phyloP scores from a whole-genome alignment of 495 filamentous ascomycete species.

The Talaromyces ruber region DNA sequence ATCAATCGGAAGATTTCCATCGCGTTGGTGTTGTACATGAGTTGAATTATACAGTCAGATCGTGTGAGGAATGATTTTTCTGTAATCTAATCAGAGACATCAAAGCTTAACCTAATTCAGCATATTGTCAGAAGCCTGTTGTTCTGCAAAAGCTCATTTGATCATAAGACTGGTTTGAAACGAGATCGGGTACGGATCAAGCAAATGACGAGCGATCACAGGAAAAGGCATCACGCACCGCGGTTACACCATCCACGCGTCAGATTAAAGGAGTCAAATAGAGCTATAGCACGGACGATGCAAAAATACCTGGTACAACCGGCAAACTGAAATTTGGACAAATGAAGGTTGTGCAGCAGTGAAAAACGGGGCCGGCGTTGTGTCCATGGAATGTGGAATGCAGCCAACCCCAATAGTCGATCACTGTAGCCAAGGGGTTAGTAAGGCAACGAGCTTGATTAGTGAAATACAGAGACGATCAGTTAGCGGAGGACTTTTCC shows the following conservation, averaged over 20 bases:
- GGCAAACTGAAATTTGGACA: not conserved
- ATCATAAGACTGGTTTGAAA: not conserved
- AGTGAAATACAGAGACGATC: not conserved
- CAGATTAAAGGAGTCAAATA: not conserved
- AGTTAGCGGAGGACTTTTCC: not conserved
- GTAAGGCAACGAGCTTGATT: not conserved
- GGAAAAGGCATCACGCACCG: not conserved
- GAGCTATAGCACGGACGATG: not conserved
- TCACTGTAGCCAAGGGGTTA: not conserved
- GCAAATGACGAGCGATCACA: not conserved
- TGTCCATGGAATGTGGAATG: not conserved
- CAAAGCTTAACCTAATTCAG: not conserved
- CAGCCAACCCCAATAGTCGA: not conserved
- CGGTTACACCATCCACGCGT: not conserved
- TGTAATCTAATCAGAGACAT: too few species aligned
- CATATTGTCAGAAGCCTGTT: not conserved
- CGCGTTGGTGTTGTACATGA: not conserved
- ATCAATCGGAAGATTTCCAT: not conserved
- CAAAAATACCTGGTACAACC: not conserved
- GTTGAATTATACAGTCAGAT: not conserved
- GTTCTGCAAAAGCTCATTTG: not conserved
- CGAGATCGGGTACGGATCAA: not conserved
- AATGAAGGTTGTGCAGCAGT: not conserved
- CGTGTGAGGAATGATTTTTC: not conserved
- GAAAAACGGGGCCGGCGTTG: not conserved